Percentiles rank a stretch among this genome's conserved stretches.
Evolutionary conservation across 257 asterid species (phyloP).

Genomic region (Scutellaria galericulata): DNA sequence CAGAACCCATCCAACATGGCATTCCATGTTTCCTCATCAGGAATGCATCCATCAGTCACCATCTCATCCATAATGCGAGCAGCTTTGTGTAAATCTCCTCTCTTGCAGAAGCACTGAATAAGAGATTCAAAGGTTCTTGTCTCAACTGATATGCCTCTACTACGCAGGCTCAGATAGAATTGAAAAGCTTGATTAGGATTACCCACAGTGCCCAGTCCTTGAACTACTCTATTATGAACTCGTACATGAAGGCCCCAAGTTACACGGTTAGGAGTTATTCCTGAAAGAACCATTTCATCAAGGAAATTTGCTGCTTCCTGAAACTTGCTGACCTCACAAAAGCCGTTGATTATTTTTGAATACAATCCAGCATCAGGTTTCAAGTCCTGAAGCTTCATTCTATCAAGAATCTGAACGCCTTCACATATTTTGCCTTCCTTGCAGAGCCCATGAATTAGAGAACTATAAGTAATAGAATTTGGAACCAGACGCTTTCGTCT

Average conservation of each 20-base stretch:
- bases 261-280: conserved; percentile 75
- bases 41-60: conserved; percentile 80
- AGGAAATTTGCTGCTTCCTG: conserved; percentile 83
- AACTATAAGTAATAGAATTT: conserved; percentile 83
- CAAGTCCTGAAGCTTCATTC: conserved; percentile 91
- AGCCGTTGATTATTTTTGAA: conserved; percentile 64
- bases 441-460: conserved; percentile 74
- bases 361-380: conserved; percentile 92
- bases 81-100: conserved; percentile 70
- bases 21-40: conserved; percentile 67
- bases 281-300: conserved; percentile 84
- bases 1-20: conserved; percentile 62
- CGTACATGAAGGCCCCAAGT: conserved; percentile 91
- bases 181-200: conserved; percentile 66
- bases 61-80: conserved; percentile 74
- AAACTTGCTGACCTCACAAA: conserved; percentile 64
- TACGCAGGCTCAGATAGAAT: conserved; percentile 66
- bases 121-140: conserved; percentile 59
- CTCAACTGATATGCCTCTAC: conserved; percentile 82
- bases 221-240: conserved; percentile 70
- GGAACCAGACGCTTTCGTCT: conserved; percentile 51
- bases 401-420: conserved; percentile 79
- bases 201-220: conserved; percentile 58
- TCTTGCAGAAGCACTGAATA: conserved; percentile 56
- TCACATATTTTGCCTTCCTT: conserved; percentile 63